Evolutionary conservation across 768 basidiomycete genomes (phyloP), one percentile per base, ranked within the genome.

Genomic region (Baorangia bicolor): DNA sequence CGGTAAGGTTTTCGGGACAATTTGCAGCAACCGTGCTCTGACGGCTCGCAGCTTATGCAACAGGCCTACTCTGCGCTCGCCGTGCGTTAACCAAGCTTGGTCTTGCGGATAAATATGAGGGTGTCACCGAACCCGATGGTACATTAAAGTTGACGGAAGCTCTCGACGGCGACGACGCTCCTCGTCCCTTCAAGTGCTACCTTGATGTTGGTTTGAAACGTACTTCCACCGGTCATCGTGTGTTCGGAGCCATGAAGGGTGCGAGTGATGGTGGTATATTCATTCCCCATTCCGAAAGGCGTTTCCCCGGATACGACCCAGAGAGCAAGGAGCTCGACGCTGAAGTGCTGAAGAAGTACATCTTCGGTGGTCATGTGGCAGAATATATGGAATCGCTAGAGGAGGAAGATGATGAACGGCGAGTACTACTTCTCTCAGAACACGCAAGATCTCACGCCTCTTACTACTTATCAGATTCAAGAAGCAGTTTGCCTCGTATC

Each of bases 341-440:
- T 41, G 97, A 98, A 75, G 85, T 88, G 53, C 80, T 98, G 69
- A 94, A 96, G 74, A 96, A 96, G 77, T 99, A 99, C 80, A 98
- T 99, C 73, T 90, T 81, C 65, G 95, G 92, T 72, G 95, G 95
- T 49, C 97, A 99, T 73, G 89, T 99, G 54, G 93, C 97, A 48
- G 97, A 98, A 77, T 99, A 98, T 82, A 99, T 99, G 97, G 92
- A 98, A 78, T 90, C 87, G 54, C 79, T 98, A 51, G 97, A 99
- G 79, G 97, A 99, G 82, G 97, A 99, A 79, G 97, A 99, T 71
- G 97, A 98, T 67, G 96, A 98, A 78, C 84, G 94, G 86, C 86
- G 63, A 58, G 81, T 70, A 18, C 14, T 54, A 41, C 30, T 21
- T 12, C 20, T 45, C 49, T 12, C n/a, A 28, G 42, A 51, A 47